These are phyloP conservation scores for Roridomyces roridus DNA, from an alignment of 768 basidiomycete genomes.

Conservation along the genomic window DNA sequence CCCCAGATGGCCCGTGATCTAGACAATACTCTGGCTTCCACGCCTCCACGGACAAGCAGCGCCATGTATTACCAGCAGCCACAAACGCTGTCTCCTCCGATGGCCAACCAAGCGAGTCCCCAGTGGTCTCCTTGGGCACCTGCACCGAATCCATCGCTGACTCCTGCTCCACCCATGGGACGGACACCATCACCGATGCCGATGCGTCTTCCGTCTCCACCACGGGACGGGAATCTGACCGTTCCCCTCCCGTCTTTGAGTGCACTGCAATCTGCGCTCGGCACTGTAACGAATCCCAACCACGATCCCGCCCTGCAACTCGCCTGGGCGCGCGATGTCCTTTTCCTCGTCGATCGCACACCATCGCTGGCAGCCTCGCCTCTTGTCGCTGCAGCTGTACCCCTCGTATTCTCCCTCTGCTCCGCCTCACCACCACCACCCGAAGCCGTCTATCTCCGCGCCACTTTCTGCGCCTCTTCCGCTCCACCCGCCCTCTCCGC, in stretches of 20 bases:
- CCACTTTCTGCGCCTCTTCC: constrained; percentile 69
- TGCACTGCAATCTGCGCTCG: constrained; percentile 57
- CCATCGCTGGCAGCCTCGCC: constrained; percentile 38
- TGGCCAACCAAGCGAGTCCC: neutral
- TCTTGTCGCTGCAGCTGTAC: constrained; percentile 69
- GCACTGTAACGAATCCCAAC: constrained; percentile 56
- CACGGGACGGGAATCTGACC: constrained; percentile 57
- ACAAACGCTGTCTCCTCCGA: constrained; percentile 22
- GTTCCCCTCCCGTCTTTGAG: constrained; percentile 72
- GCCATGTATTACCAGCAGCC: constrained; percentile 28
- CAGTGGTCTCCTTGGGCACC: constrained; percentile 23
- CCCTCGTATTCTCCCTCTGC: constrained; percentile 65
- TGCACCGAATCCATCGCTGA: constrained; percentile 28
- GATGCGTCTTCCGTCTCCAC: constrained; percentile 25
- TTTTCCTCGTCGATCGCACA: constrained; percentile 76
- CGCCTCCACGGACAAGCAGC: constrained; percentile 21
- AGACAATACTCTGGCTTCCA: constrained; percentile 37
- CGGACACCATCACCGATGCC: constrained; percentile 34
- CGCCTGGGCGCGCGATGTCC: constrained; percentile 83
- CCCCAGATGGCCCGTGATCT: constrained; percentile 68
- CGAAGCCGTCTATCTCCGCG: constrained; percentile 80
- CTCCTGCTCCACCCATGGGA: constrained; percentile 11
- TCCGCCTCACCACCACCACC: constrained; percentile 45
- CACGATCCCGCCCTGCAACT: constrained; percentile 69
- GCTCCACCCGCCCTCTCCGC: constrained; percentile 76